These are phyloP conservation scores for Neophaeococcomyces mojaviensis DNA, from an alignment of 2,329 filamentous ascomycete genomes.

Conservation along the genomic window DNA sequence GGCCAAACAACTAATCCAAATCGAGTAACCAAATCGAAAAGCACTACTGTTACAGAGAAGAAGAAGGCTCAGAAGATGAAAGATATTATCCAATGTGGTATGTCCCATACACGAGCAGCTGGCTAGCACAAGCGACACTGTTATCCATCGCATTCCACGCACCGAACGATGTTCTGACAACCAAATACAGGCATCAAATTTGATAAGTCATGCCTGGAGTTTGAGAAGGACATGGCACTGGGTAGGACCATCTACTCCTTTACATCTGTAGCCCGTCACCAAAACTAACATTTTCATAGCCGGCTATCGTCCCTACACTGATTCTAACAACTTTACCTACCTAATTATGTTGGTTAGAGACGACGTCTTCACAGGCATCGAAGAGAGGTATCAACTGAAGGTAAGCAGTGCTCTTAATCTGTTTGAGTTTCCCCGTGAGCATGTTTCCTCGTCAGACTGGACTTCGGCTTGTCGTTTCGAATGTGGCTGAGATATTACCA, in stretches of 20 bases:
- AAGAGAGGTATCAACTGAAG: slow-evolving; percentile 53
- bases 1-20: too few species aligned
- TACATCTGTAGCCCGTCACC: slow-evolving; percentile 1
- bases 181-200: slow-evolving; percentile 16
- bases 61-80: background rate
- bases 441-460: background rate
- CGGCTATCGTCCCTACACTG: slow-evolving; percentile 58
- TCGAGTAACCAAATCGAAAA: background rate
- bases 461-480: background rate
- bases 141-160: too few species aligned
- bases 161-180: background rate
- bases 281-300: slow-evolving; percentile 32
- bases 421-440: too few species aligned
- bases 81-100: slow-evolving; percentile 4
- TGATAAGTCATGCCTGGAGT: slow-evolving; percentile 17
- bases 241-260: slow-evolving; percentile 12
- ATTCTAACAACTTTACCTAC: slow-evolving; percentile 57
- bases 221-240: slow-evolving; percentile 20
- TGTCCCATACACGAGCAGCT: background rate
- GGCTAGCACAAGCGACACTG: background rate
- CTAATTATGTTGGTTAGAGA: slow-evolving; percentile 52
- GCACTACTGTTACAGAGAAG: background rate
- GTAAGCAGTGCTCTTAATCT: slow-evolving; percentile 37
- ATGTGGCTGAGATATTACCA: background rate
- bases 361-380: slow-evolving; percentile 40